phyloP scores from a whole-genome alignment of 164 flowering plant species.

The Vitis riparia region DNA sequence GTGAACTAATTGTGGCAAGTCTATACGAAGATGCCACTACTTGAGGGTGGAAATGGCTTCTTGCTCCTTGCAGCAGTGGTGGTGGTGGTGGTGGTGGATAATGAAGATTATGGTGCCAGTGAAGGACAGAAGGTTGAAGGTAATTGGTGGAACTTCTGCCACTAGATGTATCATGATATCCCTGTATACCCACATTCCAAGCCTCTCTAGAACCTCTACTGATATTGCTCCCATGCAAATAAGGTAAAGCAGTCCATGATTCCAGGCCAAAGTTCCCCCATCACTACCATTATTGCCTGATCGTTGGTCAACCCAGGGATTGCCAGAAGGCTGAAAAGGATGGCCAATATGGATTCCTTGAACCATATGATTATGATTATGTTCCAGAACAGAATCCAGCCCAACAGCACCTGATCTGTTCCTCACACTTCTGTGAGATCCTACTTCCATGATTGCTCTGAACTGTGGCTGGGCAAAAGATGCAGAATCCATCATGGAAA shows the following conservation, averaged over 20 bases:
- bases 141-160: constrained; percentile 39
- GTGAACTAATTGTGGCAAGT: constrained; percentile 27
- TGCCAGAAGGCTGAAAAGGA: constrained; percentile 39
- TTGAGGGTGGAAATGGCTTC: constrained; percentile 48
- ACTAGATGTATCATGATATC: constrained; percentile 40
- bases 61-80: constrained; percentile 43
- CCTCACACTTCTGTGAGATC: constrained; percentile 44
- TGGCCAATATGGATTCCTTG: constrained; percentile 51
- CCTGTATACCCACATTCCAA: constrained; percentile 33
- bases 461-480: constrained; percentile 33
- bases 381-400: constrained; percentile 35
- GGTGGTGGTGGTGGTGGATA: constrained; percentile 13
- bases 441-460: constrained; percentile 39
- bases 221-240: constrained; percentile 19
- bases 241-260: constrained; percentile 38
- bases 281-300: constrained; percentile 33
- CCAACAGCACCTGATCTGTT: constrained; percentile 40
- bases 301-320: constrained; percentile 52
- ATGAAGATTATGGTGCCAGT: constrained; percentile 33
- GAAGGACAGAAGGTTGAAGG: constrained; percentile 43
- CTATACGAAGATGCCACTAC: constrained; percentile 38
- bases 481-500: constrained; percentile 28
- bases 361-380: constrained; percentile 34
- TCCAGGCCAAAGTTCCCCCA: constrained; percentile 49
- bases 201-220: constrained; percentile 46